Conservation (phyloP, 2,329 filamentous ascomycete species). For the Fusarium albidum region DNA sequence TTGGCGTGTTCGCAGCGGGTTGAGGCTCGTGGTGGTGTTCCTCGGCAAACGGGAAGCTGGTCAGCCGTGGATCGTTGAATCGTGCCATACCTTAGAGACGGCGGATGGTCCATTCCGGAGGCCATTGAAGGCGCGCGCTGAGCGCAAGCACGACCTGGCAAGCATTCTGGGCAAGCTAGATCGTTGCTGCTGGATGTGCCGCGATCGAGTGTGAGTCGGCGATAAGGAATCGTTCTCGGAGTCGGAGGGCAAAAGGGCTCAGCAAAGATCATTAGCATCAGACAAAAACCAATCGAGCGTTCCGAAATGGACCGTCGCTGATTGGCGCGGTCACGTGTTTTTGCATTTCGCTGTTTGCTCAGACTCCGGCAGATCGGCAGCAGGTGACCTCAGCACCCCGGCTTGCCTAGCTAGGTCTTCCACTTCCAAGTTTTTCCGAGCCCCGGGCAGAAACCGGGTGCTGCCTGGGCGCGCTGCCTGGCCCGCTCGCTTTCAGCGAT, state of each 20-base stretch:
- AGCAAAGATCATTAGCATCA: conserved; percentile 48
- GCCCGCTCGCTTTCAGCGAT: too few species aligned
- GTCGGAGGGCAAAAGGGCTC: conserved; percentile 51
- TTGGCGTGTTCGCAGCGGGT: conserved; percentile 39
- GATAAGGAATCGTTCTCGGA: conserved; percentile 49
- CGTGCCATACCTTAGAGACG: conserved; percentile 75
- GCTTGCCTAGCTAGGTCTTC: conserved; percentile 8
- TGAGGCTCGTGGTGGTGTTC: conserved; percentile 39
- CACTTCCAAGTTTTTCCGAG: conserved; percentile 35
- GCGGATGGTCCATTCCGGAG: conserved; percentile 77
- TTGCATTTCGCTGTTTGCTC: conserved; percentile 25
- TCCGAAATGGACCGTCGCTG: conserved; percentile 54
- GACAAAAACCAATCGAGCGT: conserved; percentile 52
- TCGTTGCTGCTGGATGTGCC: conserved; percentile 48
- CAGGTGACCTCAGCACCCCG: conserved; percentile 24
- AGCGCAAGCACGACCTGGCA: conserved; percentile 89
- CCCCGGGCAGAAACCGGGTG: conserved; percentile 29
- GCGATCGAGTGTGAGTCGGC: conserved; percentile 48
- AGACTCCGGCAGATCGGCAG: conserved; percentile 31
- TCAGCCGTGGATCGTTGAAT: conserved; percentile 40
- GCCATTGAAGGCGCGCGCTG: conserved; percentile 84
- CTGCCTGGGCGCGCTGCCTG: too few species aligned
- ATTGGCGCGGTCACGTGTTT: conserved; percentile 51
- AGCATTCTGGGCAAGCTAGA: conserved; percentile 76
- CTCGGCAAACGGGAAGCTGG: conserved; percentile 46